A percentile compares a stretch with the other conserved stretches of the same genome.
Evolutionary conservation across 768 basidiomycete genomes (phyloP).

Genomic region (Xerocomus potaroensis): DNA sequence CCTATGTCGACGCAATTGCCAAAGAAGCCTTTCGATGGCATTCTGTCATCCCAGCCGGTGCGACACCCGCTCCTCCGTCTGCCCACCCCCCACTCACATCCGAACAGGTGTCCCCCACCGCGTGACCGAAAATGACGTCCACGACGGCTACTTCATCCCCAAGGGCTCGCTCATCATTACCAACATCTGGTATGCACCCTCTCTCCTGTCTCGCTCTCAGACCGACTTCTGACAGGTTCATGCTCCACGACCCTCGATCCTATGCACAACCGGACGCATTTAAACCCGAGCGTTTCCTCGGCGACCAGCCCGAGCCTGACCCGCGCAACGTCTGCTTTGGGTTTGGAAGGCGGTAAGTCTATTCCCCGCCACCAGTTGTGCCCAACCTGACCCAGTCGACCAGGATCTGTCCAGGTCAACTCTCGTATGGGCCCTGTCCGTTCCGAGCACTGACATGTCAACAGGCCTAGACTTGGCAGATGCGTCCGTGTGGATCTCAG

Average conservation of each 20-base stretch:
- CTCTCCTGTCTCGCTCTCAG: neutral
- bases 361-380: conserved; percentile 2
- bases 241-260: conserved; percentile 31
- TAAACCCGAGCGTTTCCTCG: conserved; percentile 58
- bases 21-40: conserved; percentile 33
- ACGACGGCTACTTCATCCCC: conserved; percentile 59
- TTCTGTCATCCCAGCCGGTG: conserved; percentile 23
- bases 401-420: conserved; percentile 32
- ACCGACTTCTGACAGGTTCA: conserved; percentile 18
- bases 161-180: conserved; percentile 34
- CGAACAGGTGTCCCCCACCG: conserved; percentile 41
- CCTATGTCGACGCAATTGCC: conserved; percentile 33
- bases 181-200: conserved; percentile 21
- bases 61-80: no score
- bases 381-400: conserved; percentile 4
- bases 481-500: conserved; percentile 42
- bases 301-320: conserved; percentile 45
- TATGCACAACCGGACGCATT: conserved; percentile 55
- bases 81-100: conserved; percentile 30
- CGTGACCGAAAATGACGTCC: conserved; percentile 54
- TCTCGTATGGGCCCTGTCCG: no score
- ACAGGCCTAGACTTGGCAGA: conserved; percentile 52
- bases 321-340: conserved; percentile 63
- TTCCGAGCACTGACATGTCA: no score
- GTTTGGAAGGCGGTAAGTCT: conserved; percentile 55